phyloP scores from a whole-genome alignment of 805 yeast genomes.

The Candida morakotiae region DNA sequence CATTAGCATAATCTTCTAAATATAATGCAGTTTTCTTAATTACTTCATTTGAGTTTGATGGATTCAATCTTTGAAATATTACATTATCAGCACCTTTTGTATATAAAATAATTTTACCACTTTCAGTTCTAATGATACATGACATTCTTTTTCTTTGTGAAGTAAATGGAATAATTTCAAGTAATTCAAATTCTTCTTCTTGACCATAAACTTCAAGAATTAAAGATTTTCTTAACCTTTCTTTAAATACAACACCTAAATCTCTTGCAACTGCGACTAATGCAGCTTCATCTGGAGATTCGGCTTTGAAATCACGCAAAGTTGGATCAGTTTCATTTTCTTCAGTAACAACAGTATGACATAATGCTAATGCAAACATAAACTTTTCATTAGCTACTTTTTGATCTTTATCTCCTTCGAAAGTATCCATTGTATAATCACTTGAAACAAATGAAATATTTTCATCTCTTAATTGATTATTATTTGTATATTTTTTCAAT shows the following conservation, averaged over 20 bases:
- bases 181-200: conserved; percentile 41
- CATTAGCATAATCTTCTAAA: conserved; percentile 66
- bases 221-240: conserved; percentile 47
- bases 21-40: conserved; percentile 57
- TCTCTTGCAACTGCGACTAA: conserved; percentile 74
- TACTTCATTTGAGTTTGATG: conserved; percentile 37
- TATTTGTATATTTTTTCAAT: conserved; percentile 27
- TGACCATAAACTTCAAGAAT: conserved; percentile 44
- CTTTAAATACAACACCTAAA: conserved; percentile 61
- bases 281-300: conserved; percentile 82
- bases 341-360: conserved; percentile 74
- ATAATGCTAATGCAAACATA: conserved; percentile 62
- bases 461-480: conserved; percentile 48
- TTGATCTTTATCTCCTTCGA: conserved; percentile 30
- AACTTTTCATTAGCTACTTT: conserved; percentile 50
- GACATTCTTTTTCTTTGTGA: conserved; percentile 79
- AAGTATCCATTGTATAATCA: conserved; percentile 52
- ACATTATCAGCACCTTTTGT: conserved; percentile 78
- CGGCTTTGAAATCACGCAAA: conserved; percentile 59
- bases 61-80: conserved; percentile 43
- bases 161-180: conserved; percentile 59
- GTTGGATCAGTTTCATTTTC: conserved; percentile 33
- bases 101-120: conserved; percentile 42
- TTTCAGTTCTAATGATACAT: conserved; percentile 49
- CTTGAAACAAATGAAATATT: conserved; percentile 61